phyloP scores from a whole-genome alignment of 106 monocot genomes.

The Phalaenopsis aphrodite region DNA sequence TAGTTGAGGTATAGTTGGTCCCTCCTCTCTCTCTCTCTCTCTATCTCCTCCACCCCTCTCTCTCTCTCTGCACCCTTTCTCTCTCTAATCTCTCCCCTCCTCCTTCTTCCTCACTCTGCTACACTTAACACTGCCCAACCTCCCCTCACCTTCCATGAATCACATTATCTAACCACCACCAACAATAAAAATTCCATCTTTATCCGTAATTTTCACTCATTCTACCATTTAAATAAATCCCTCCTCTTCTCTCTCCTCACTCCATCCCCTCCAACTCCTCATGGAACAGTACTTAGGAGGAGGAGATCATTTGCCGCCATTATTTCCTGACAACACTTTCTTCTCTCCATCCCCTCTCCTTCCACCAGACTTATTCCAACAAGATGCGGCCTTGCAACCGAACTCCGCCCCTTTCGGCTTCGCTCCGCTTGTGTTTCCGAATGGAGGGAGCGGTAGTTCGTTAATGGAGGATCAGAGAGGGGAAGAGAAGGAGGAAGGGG shows the following conservation, averaged over 20 bases:
- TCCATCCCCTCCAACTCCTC: background rate
- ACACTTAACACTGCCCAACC: background rate
- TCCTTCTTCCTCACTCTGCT: background rate
- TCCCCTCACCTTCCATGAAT: background rate
- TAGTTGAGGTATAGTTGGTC: slow-evolving; percentile 8
- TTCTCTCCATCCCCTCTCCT: background rate
- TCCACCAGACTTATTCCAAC: background rate
- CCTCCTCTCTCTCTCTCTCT: background rate
- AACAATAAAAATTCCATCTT: slow-evolving; percentile 5
- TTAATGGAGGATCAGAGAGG: background rate
- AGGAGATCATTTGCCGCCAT: background rate
- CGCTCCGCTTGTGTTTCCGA: slow-evolving; percentile 9
- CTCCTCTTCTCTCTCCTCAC: background rate
- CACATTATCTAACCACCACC: slow-evolving; percentile 1
- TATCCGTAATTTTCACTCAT: background rate
- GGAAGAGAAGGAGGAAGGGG: background rate
- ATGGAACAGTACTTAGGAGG: background rate
- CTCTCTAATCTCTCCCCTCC: no score
- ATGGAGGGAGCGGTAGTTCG: background rate
- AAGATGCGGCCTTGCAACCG: background rate
- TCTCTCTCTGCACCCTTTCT: background rate
- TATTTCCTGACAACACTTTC: background rate
- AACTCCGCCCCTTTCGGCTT: background rate
- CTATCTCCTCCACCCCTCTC: background rate
- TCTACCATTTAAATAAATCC: background rate